Base-by-base conservation (phyloP, 1,284 basidiomycete species). In the Ceratobasidium theobromae region DNA sequence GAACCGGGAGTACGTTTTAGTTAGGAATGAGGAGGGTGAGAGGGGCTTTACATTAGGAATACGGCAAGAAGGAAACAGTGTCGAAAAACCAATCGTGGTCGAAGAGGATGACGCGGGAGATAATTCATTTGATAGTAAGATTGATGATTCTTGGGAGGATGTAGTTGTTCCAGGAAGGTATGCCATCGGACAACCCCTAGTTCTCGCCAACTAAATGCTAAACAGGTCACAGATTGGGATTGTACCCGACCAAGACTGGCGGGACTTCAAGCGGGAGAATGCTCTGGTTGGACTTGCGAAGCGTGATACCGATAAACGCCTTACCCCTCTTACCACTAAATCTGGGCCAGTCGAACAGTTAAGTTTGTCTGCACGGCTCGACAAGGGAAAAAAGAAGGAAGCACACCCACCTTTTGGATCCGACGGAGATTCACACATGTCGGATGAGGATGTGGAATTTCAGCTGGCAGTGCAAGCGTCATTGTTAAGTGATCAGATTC, bases 1-100 rank as follows among this genome's bases (percentile, higher is more conserved):
- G 64, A 98, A 98, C 74, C 88, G 86, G 73, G 88, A 98, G 76
- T 99, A 99, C 75, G 82, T 98, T 4, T 81, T 99, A 46, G 82
- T 98, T 53, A 95, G 95, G 80, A 95, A 95, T 70, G 88, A 92
- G 72, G 85, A 86, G 21, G 85, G 81, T 30, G 87, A 86, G 30
- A 93, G 94, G 1, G 97, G 97, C 0, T 99, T 95, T 90, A 87
- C 96, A 25, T 79, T 99, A 23, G 97, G 96, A 1, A 88, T 98
- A 28, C 82, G 86, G 41, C 87, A 95, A 70, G 89, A 87, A 84
- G 93, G 73, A 2, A 58, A 58, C 33, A 91, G 85, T 2, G 80
- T 83, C 66, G 82, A 86, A 45, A 93, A 93, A 72, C 95, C 96
- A 0, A 98, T 99, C 69, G 84, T 88, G 66, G 85, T 98, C 68